A percentile compares a stretch with the other conserved stretches of the same genome.
Evolutionary conservation across 352 stramenopile species (phyloP).

Genomic region (Phytopythium mirpurense): DNA sequence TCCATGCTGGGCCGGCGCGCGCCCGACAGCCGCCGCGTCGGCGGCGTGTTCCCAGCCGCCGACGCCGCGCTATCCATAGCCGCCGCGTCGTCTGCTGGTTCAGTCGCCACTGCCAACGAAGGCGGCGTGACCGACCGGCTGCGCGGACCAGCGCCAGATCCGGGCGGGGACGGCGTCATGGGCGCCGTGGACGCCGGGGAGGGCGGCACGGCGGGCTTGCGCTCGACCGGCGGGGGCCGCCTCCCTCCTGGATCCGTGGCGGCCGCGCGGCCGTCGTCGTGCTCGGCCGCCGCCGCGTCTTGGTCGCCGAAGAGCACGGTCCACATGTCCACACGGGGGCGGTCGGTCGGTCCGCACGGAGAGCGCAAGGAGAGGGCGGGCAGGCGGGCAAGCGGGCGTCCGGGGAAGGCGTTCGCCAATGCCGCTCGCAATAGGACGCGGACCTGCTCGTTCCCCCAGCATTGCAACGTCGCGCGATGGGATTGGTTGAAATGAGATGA

Average conservation of each 20-base stretch:
- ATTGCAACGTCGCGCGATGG: not conserved
- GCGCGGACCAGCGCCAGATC: not conserved
- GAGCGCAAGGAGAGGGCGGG: no score
- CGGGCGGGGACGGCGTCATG: conserved; percentile 26
- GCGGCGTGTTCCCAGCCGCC: no score
- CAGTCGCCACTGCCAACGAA: not conserved
- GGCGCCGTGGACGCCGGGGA: conserved; percentile 18
- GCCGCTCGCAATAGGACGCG: no score
- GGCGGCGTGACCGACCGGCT: conserved; percentile 17
- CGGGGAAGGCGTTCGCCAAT: no score
- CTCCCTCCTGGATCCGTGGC: not conserved
- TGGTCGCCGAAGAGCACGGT: conserved; percentile 59
- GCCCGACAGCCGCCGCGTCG: not conserved
- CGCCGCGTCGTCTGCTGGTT: not conserved
- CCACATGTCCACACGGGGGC: conserved; percentile 27
- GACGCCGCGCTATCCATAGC: no score
- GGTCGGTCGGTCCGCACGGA: no score
- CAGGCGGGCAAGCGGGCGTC: no score
- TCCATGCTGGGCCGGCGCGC: conserved; percentile 1
- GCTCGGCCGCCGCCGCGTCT: conserved; percentile 11
- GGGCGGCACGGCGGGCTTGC: conserved; percentile 12
- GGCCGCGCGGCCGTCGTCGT: not conserved
- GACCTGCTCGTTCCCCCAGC: not conserved
- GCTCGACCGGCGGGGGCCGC: conserved; percentile 2
- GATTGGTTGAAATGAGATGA: not conserved